Conservation (phyloP, 371 early-diverging fungal species). For the Mucor irregularis region DNA sequence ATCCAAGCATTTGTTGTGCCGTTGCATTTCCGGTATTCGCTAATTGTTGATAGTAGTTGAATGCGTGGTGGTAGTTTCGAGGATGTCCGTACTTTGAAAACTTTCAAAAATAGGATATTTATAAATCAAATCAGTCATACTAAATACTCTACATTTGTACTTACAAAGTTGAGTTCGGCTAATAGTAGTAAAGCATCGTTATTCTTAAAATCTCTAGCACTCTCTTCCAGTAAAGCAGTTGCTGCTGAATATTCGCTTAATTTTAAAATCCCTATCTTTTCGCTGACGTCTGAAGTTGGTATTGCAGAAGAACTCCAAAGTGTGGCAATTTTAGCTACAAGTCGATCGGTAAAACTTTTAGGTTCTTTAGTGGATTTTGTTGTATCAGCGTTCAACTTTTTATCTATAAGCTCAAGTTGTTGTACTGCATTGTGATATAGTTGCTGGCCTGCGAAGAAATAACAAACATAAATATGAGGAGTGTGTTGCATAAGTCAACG, state of each 20-base stretch:
- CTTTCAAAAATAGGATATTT: slow-evolving; percentile 9
- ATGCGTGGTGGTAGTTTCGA: slow-evolving; percentile 60
- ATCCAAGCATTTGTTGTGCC: slow-evolving; percentile 88
- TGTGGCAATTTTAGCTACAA: not conserved
- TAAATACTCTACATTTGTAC: slow-evolving; percentile 1
- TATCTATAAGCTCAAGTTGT: slow-evolving; percentile 23
- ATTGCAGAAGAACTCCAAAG: not conserved
- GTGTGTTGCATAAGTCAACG: not conserved
- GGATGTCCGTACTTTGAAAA: slow-evolving; percentile 61
- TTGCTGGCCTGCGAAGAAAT: slow-evolving; percentile 33
- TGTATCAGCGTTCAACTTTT: slow-evolving; percentile 1
- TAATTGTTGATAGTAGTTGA: slow-evolving; percentile 53
- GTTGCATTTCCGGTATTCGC: slow-evolving; percentile 76
- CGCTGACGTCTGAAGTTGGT: not conserved
- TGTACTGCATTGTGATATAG: slow-evolving; percentile 34
- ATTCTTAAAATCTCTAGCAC: slow-evolving; percentile 30
- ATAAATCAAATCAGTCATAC: not conserved
- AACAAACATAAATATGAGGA: not conserved
- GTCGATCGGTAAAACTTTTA: slow-evolving; percentile 8
- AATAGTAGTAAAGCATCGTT: slow-evolving; percentile 51
- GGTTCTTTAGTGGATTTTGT: not conserved
- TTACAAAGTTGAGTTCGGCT: slow-evolving; percentile 63
- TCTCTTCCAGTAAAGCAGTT: slow-evolving; percentile 5
- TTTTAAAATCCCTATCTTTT: slow-evolving; percentile 1
- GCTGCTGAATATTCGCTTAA: slow-evolving; percentile 3